These are phyloP conservation scores for Mycosphaerella sp. DNA, from an alignment of 2,329 filamentous ascomycete species.

Conservation along the genomic window DNA sequence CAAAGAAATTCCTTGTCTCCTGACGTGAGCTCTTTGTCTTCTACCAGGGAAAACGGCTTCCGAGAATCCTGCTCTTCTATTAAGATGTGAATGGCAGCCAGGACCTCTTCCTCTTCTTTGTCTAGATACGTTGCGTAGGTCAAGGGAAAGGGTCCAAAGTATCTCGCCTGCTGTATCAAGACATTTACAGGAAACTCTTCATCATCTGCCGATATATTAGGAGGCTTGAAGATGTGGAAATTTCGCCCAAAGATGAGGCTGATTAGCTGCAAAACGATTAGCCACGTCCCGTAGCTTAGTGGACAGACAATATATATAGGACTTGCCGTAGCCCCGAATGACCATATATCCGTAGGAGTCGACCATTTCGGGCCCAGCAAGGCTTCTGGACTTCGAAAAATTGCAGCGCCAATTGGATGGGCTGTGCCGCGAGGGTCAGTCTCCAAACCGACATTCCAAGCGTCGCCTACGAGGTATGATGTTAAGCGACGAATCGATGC, in stretches of 20 bases:
- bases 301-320: not conserved
- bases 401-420: constrained; percentile 33
- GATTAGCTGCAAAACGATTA: constrained; percentile 23
- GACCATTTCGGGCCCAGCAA: constrained; percentile 33
- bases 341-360: constrained; percentile 38
- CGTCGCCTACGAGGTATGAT: constrained; percentile 6
- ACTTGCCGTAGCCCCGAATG: constrained; percentile 35
- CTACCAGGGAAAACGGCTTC: constrained; percentile 25
- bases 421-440: constrained; percentile 15
- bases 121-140: constrained; percentile 22
- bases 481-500: constrained; percentile 7
- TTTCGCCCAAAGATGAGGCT: constrained; percentile 28
- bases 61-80: constrained; percentile 13
- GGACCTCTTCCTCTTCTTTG: constrained; percentile 15
- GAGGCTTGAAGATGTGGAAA: constrained; percentile 28
- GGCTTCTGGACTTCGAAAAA: constrained; percentile 37
- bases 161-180: constrained; percentile 24
- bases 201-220: constrained; percentile 20
- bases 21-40: constrained; percentile 29
- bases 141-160: constrained; percentile 27
- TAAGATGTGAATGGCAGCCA: constrained; percentile 14
- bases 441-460: constrained; percentile 19
- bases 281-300: not conserved
- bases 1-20: constrained; percentile 34
- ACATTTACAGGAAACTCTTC: constrained; percentile 26